Percentiles rank a stretch among this genome's conserved stretches.
phyloP scores from a whole-genome alignment of 306 rosid genomes.

The Datisca glomerata region DNA sequence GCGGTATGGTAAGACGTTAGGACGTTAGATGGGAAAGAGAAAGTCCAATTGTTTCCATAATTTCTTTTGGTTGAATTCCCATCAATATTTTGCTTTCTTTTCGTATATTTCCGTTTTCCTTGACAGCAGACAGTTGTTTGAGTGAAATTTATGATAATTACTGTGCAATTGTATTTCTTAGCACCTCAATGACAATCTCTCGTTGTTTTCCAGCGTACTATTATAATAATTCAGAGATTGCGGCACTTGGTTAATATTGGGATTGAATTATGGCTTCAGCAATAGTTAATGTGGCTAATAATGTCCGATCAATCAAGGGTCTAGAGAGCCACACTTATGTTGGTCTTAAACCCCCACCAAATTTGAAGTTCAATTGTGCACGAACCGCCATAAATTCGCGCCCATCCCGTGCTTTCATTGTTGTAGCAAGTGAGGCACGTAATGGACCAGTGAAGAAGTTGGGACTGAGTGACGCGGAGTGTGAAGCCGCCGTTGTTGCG shows the following conservation, averaged over 20 bases:
- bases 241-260: background rate
- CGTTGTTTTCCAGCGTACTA: no score
- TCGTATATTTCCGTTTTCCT: no score
- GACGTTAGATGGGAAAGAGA: no score
- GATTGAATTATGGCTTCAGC: conserved; percentile 41
- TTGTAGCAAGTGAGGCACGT: conserved; percentile 31
- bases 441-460: conserved; percentile 24
- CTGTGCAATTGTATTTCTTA: no score
- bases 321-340: conserved; percentile 31
- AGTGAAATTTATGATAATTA: no score
- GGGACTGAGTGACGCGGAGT: conserved; percentile 49
- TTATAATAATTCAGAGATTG: conserved; percentile 7
- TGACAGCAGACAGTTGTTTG: no score
- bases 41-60: no score
- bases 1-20: no score
- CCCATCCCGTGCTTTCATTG: conserved; percentile 21
- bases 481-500: conserved; percentile 78
- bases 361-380: conserved; percentile 17
- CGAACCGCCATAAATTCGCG: conserved; percentile 21
- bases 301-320: conserved; percentile 26
- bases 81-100: no score
- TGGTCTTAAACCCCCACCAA: conserved; percentile 24
- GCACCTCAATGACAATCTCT: no score
- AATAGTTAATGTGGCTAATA: conserved; percentile 25
- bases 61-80: no score